Conservation (phyloP, 78 protist genomes). For the Protostelium mycophagum region DNA sequence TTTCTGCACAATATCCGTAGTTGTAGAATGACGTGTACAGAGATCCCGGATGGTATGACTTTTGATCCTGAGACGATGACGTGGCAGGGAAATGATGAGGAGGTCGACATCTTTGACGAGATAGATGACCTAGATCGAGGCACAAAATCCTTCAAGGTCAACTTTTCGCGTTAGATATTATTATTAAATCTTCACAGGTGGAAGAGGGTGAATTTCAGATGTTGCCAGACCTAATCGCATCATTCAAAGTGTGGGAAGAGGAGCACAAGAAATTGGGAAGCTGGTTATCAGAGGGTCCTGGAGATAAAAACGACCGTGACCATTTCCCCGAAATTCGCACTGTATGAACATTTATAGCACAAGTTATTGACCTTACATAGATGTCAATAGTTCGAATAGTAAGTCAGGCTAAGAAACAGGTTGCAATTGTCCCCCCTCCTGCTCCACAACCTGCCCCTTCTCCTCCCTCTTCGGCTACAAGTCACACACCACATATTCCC, state of each 20-base stretch:
- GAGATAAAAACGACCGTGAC: background rate
- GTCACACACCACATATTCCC: too few relatives aligned
- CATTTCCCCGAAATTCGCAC: background rate
- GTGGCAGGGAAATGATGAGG: slow-evolving; percentile 63
- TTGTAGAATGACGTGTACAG: background rate
- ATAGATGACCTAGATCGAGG: slow-evolving; percentile 49
- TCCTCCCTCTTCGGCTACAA: too few relatives aligned
- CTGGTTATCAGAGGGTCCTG: background rate
- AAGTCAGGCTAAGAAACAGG: background rate
- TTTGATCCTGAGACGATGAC: slow-evolving; percentile 46
- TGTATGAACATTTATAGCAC: background rate
- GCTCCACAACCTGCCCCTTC: background rate
- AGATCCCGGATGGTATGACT: slow-evolving; percentile 52
- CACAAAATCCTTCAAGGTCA: background rate
- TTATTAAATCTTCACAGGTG: background rate
- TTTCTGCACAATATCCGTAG: background rate
- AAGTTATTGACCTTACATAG: background rate
- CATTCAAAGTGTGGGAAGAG: background rate
- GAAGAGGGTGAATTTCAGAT: background rate
- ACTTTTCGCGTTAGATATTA: background rate
- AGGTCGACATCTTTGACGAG: slow-evolving; percentile 34
- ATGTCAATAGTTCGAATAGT: background rate
- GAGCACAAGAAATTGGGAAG: background rate
- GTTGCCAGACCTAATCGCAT: background rate
- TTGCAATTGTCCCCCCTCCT: background rate